A percentile compares a stretch with the other conserved stretches of the same genome.
These are phyloP conservation scores for Hawksworthiomyces lignivorus DNA, from an alignment of 2,329 filamentous ascomycete species.

Conservation along the genomic window DNA sequence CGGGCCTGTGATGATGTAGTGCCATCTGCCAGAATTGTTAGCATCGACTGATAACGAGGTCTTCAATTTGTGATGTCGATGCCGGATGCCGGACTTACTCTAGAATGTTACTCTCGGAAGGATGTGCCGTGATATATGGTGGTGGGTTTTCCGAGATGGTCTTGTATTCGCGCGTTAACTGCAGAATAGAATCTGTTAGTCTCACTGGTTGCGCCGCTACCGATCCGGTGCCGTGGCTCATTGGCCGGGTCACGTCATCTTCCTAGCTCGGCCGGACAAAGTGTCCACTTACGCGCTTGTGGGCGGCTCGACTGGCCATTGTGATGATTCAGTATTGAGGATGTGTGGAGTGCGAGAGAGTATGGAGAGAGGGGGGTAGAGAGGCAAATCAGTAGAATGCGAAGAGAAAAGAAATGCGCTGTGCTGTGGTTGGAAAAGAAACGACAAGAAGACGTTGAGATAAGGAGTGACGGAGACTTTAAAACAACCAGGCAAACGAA, in stretches of 20 bases:
- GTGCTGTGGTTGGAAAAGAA: too few species aligned
- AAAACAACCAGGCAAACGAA: too few species aligned
- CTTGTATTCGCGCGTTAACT: constrained; percentile 58
- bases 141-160: constrained; percentile 65
- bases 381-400: too few species aligned
- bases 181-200: too few species aligned
- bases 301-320: constrained; percentile 67
- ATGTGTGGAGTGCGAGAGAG: too few species aligned
- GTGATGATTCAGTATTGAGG: too few species aligned
- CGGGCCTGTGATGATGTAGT: constrained; percentile 91
- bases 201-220: too few species aligned
- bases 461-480: too few species aligned
- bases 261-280: not conserved
- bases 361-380: too few species aligned
- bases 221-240: not conserved
- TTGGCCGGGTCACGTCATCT: not conserved
- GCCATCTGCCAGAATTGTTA: constrained; percentile 76
- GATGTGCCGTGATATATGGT: constrained; percentile 82
- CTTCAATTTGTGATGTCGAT: not conserved
- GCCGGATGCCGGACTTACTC: constrained; percentile 50
- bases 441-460: too few species aligned
- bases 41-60: not conserved
- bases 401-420: too few species aligned
- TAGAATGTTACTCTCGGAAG: constrained; percentile 83
- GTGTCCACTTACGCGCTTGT: constrained; percentile 53